Evolutionary conservation across 1,139 yeast species (phyloP).

Genomic region (Eremothecium cymbalariae): DNA sequence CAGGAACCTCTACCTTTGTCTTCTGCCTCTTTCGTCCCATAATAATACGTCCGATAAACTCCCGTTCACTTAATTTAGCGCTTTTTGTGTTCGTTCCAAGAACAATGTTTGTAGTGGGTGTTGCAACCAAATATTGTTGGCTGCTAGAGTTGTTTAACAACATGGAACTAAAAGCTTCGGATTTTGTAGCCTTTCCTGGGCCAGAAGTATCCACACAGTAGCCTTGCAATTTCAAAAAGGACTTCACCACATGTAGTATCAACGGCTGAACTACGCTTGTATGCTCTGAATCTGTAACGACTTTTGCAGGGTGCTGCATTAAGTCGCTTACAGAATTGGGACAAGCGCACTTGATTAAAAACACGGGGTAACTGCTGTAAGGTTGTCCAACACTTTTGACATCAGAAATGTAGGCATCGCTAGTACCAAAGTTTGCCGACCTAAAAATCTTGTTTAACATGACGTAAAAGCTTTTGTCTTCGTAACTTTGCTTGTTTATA

Average conservation of each 20-base stretch:
- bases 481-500: constrained; percentile 38
- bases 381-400: constrained; percentile 29
- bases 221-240: constrained; percentile 30
- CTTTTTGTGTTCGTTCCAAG: too few relatives aligned
- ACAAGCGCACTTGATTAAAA: constrained; percentile 34
- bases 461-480: constrained; percentile 24
- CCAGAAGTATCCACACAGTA: too few relatives aligned
- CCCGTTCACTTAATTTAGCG: too few relatives aligned
- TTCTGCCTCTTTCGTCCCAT: too few relatives aligned
- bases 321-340: constrained; percentile 34
- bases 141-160: too few relatives aligned
- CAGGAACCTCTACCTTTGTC: too few relatives aligned
- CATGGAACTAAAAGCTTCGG: too few relatives aligned
- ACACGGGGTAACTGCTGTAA: constrained; percentile 33
- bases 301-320: constrained; percentile 39
- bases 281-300: constrained; percentile 26
- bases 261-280: constrained; percentile 31
- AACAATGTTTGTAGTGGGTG: too few relatives aligned
- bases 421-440: constrained; percentile 10
- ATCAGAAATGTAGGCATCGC: not conserved
- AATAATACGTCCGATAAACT: too few relatives aligned
- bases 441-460: constrained; percentile 31
- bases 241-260: constrained; percentile 29
- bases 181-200: too few relatives aligned
- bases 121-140: too few relatives aligned